Percentiles rank a stretch among this genome's conserved stretches.
These are phyloP conservation scores for Podospora australis DNA, from an alignment of 495 filamentous ascomycete genomes.

Conservation along the genomic window DNA sequence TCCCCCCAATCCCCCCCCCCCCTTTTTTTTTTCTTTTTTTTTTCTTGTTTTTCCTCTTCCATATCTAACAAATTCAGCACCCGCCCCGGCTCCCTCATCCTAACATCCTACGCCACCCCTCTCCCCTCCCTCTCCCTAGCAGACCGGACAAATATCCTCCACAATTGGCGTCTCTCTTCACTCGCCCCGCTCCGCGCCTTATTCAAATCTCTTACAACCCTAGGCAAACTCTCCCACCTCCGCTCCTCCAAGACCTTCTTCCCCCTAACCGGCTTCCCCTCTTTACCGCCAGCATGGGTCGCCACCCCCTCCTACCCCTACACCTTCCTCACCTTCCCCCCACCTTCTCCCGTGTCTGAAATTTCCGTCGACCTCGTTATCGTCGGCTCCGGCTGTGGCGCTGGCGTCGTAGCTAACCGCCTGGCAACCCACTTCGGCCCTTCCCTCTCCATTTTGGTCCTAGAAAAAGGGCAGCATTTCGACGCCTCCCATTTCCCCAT, in stretches of 20 bases:
- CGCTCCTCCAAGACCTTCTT: constrained; percentile 51
- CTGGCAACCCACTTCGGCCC: constrained; percentile 54
- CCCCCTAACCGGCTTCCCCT: constrained; percentile 56
- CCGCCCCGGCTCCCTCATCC: constrained; percentile 57
- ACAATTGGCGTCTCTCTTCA: constrained; percentile 52
- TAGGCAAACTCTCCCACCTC: constrained; percentile 55
- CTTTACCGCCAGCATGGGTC: constrained; percentile 54
- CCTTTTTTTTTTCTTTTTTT: too few species aligned
- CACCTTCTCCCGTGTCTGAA: constrained; percentile 28
- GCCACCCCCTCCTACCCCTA: constrained; percentile 42
- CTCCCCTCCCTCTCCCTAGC: constrained; percentile 56
- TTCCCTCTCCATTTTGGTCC: constrained; percentile 67
- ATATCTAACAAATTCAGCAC: constrained; percentile 43
- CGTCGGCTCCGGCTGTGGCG: constrained; percentile 82
- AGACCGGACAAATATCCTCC: constrained; percentile 54
- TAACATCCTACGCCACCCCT: constrained; percentile 58
- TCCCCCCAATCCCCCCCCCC: too few species aligned
- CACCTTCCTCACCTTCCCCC: constrained; percentile 45
- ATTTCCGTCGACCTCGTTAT: constrained; percentile 79
- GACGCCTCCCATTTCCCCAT: constrained; percentile 58
- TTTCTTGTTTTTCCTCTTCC: neutral
- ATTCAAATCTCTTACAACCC: constrained; percentile 47
- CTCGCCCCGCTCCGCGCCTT: constrained; percentile 51
- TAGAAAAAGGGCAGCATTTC: constrained; percentile 57
- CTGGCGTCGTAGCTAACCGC: constrained; percentile 75